Evolutionary conservation across 225 moss, liverwort and hornwort genomes (phyloP), one percentile per base, ranked within the genome.

Genomic region (Bryoerythrophyllum caledonicum): DNA sequence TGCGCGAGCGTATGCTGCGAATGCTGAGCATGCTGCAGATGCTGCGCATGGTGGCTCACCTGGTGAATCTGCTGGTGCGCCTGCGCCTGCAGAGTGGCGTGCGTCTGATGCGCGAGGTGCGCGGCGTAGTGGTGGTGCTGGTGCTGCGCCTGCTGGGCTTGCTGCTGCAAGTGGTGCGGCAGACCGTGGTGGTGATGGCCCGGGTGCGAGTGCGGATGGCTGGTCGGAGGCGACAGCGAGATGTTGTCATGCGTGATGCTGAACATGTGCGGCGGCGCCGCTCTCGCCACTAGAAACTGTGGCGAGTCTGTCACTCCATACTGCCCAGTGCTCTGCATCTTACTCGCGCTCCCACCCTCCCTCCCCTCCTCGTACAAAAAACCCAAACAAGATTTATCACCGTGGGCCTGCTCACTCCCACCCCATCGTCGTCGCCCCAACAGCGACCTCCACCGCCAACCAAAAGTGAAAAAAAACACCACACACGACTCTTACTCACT

Each of bases 291-390:
- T 63, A 83, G 70, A 63, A 86, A 89, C 85, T 83, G 85, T 65
- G 86, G 88, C 78, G 80, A 81, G 75, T 89, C 88, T 59, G 85
- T 66, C 48, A 89, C 86, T 37, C 88, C 88, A 86, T 86, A 89
- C 81, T 89, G 88, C 70, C 86, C 88, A 76, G 83, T 74, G 70
- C 78, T 79, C 76, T 89, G 88, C 88, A 89, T 89, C 77, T 86
- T 86, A 76, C 63, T 85, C 65, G n/a, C n/a, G n/a, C n/a, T n/a
- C n/a, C n/a, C n/a, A n/a, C n/a, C n/a, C n/a, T n/a, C n/a, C n/a
- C n/a, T n/a, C 10, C 54, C 71, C 20, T 27, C 14, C 37, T 38
- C 55, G 28, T 17, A 60, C 70, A 55, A 71, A 11, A 34, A 14
- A 38, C 56, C 26, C 71, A 78, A 65, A 67, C 14, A 23, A 38